Evolutionary conservation across 176 grass and related monocot species (phyloP).

Genomic region (Hsuehochloa calcarea): DNA sequence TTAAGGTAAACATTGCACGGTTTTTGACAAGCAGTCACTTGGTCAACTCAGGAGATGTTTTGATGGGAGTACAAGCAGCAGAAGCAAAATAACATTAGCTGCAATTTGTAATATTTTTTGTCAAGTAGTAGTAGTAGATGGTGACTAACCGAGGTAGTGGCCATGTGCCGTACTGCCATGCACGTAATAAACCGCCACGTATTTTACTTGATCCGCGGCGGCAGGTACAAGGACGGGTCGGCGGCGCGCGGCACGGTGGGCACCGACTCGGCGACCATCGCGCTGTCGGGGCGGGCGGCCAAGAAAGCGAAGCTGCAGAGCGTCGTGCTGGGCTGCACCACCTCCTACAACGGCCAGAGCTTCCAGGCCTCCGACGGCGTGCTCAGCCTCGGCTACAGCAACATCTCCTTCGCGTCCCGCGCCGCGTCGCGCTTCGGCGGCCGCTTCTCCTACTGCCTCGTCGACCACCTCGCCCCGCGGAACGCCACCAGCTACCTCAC

Average conservation of each 20-base stretch:
- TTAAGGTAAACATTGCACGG: background rate
- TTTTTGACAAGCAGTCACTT: background rate
- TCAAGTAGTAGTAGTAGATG: background rate
- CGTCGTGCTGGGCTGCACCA: slow-evolving; percentile 78
- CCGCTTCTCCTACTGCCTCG: slow-evolving; percentile 98
- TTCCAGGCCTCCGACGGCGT: slow-evolving; percentile 79
- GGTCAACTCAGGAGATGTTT: slow-evolving; percentile 27
- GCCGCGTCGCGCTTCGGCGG: slow-evolving; percentile 78
- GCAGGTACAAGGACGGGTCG: slow-evolving; percentile 92
- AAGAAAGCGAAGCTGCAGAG: slow-evolving; percentile 59
- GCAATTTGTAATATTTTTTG: background rate
- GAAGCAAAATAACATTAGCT: background rate
- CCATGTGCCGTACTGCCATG: slow-evolving; percentile 24
- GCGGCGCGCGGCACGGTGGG: slow-evolving; percentile 61
- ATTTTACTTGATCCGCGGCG: background rate
- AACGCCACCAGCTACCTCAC: slow-evolving; percentile 82
- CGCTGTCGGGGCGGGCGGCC: slow-evolving; percentile 43
- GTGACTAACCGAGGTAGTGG: background rate
- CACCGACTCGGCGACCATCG: slow-evolving; percentile 78
- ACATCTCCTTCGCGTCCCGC: slow-evolving; percentile 68
- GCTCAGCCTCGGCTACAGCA: slow-evolving; percentile 84
- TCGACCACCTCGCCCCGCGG: slow-evolving; percentile 90
- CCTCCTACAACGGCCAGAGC: slow-evolving; percentile 52
- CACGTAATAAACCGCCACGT: background rate
- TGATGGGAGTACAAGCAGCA: background rate